A percentile compares a stretch with the other conserved stretches of the same genome.
Evolutionary conservation across 352 stramenopile species (phyloP).

Genomic region (Globisporangium solare): DNA sequence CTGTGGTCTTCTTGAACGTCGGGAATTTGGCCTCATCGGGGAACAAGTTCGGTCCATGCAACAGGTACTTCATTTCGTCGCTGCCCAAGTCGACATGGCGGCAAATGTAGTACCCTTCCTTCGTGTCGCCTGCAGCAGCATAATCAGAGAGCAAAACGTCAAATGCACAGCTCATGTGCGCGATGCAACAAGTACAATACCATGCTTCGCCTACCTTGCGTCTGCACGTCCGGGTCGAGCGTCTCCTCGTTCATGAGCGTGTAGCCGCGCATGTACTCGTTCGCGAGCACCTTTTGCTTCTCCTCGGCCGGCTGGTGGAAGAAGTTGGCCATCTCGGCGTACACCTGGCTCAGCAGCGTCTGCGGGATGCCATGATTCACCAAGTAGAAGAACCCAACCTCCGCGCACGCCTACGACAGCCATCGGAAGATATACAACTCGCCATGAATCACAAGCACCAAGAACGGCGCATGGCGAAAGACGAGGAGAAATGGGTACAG

Average conservation of each 20-base stretch:
- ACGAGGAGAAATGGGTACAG: background rate
- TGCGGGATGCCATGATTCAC: conserved; percentile 39
- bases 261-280: conserved; percentile 72
- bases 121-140: conserved; percentile 50
- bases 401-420: conserved; percentile 32
- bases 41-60: conserved; percentile 68
- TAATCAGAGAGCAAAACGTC: no score
- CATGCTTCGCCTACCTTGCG: conserved; percentile 6
- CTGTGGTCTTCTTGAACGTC: conserved; percentile 42
- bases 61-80: conserved; percentile 53
- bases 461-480: no score
- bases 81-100: conserved; percentile 45
- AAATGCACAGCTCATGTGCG: no score
- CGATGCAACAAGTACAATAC: no score
- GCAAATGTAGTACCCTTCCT: conserved; percentile 78
- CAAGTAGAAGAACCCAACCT: conserved; percentile 75
- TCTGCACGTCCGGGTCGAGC: conserved; percentile 54
- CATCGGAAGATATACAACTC: background rate
- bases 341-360: conserved; percentile 35
- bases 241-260: conserved; percentile 72
- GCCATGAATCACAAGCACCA: no score
- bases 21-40: conserved; percentile 36
- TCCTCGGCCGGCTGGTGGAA: conserved; percentile 42
- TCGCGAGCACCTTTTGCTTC: conserved; percentile 59
- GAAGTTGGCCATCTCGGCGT: conserved; percentile 57